Conservation (phyloP, 768 basidiomycete species). For the Astraeus odoratus region DNA sequence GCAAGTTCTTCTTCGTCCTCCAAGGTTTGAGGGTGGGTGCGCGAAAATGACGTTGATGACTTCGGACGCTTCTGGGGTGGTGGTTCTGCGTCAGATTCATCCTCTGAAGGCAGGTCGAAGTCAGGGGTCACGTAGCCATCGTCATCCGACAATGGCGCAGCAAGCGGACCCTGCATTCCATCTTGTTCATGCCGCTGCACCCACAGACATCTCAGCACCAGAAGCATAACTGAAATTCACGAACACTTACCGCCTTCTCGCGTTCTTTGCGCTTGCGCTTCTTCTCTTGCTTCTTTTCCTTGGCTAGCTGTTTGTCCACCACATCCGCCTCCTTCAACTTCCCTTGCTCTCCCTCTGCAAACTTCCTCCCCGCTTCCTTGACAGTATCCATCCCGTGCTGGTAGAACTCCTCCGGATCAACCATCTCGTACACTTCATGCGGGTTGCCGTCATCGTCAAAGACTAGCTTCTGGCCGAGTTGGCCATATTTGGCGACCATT, state of each 20-base stretch:
- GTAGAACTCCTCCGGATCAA: slow-evolving; percentile 66
- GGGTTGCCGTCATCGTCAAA: slow-evolving; percentile 86
- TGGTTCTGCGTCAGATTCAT: slow-evolving; percentile 24
- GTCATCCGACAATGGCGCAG: slow-evolving; percentile 37
- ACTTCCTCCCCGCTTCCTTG: slow-evolving; percentile 58
- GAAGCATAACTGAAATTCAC: neutral
- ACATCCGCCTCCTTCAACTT: slow-evolving; percentile 68
- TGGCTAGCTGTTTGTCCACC: slow-evolving; percentile 74
- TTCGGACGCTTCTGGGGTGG: slow-evolving; percentile 29
- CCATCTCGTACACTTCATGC: slow-evolving; percentile 80
- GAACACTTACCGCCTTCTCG: slow-evolving; percentile 36
- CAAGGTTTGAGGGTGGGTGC: slow-evolving; percentile 24
- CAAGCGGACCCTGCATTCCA: slow-evolving; percentile 11
- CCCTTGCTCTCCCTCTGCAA: slow-evolving; percentile 65
- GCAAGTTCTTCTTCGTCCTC: slow-evolving; percentile 63
- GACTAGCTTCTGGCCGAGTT: slow-evolving; percentile 63
- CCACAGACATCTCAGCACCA: neutral
- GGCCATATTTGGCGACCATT: slow-evolving; percentile 53
- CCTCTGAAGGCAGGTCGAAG: slow-evolving; percentile 45
- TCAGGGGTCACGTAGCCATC: slow-evolving; percentile 70
- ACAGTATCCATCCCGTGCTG: slow-evolving; percentile 60
- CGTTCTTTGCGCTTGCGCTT: slow-evolving; percentile 86
- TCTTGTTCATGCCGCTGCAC: slow-evolving; percentile 22
- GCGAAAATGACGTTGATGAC: slow-evolving; percentile 17
- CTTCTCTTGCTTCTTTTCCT: slow-evolving; percentile 85